Base-by-base conservation (phyloP, 2,329 filamentous ascomycete species). In the Epichloe amarillans region DNA sequence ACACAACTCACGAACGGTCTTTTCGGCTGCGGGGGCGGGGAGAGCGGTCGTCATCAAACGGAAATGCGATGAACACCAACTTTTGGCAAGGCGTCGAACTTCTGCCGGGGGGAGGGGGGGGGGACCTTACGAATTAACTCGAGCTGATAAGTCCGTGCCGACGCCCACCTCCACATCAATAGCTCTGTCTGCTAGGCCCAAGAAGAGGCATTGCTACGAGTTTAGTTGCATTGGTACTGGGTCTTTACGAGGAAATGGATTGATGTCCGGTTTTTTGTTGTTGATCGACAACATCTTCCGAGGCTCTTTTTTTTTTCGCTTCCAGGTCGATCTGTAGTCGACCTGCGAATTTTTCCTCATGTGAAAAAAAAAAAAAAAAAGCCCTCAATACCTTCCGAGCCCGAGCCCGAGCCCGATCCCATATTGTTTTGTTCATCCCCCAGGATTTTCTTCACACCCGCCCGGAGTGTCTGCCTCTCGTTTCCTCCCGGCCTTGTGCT, bases 141-240 rank as follows among this genome's bases (percentile, higher is more conserved):
- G 39, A 23, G 33, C 48, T 46, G 39, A 50, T 47, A 35, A 45
- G 44, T 35, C 15, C 33, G 39, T 30, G 30, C 43, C 45, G 30
- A 33, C n/a, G 37, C 45, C 43, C 21, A 48, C 42, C 39, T 37
- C 48, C 51, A 53, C 51, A 26, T 35, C 33, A 40, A 47, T 48
- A 46, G 52, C 23, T 48, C 42, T 3, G 23, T 30, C 4, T 45
- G 39, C 49, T 48, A 44, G 21, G n/a, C 36, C 52, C 35, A 35
- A 42, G 48, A 42, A 14, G n/a, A 49, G 52, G 42, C 48, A 53
- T 51, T 47, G 46, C 52, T 51, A 49, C 52, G 52, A 53, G 42
- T 47, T 45, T 40, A 36, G 49, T 51, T 37, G 49, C 51, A 44
- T 39, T 37, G n/a, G n/a, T 19, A 23, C 23, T 49, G 50, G 50